Conservation (phyloP, 148 eudicot species). For the Diospyros lotus region DNA sequence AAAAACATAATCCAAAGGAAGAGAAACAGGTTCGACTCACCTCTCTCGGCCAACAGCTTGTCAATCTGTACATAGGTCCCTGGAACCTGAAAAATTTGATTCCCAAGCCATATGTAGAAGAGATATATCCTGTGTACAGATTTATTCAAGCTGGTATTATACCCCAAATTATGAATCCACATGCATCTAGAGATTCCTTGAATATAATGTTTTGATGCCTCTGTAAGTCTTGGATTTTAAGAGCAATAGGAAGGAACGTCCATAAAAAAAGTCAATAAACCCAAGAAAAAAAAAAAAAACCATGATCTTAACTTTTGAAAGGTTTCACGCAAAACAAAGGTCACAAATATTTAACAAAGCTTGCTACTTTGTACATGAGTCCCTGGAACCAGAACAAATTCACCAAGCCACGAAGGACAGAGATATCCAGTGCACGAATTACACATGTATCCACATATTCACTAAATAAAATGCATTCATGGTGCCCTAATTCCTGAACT, state of each 20-base stretch:
- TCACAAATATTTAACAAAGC: no score
- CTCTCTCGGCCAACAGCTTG: constrained; percentile 75
- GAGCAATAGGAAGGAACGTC: not conserved
- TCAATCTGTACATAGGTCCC: constrained; percentile 90
- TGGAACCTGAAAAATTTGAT: constrained; percentile 84
- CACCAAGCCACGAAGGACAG: no score
- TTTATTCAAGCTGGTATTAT: not conserved
- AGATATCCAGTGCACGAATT: no score
- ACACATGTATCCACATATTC: no score
- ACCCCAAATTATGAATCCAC: not conserved
- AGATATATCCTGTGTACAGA: constrained; percentile 75
- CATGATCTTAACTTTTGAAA: not conserved
- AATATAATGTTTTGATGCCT: not conserved
- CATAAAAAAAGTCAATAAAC: not conserved
- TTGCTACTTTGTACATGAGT: no score
- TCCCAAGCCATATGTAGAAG: constrained; percentile 86
- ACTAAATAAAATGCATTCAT: no score
- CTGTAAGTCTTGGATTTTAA: not conserved
- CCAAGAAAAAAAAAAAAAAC: not conserved
- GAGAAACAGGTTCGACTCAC: constrained; percentile 26
- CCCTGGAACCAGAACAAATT: no score
- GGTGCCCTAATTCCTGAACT: no score
- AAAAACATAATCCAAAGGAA: not conserved
- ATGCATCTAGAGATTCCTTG: not conserved
- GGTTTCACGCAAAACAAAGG: not conserved